These are phyloP conservation scores for Pochonia chlamydosporia DNA, from an alignment of 2,329 filamentous ascomycete species.

Conservation along the genomic window DNA sequence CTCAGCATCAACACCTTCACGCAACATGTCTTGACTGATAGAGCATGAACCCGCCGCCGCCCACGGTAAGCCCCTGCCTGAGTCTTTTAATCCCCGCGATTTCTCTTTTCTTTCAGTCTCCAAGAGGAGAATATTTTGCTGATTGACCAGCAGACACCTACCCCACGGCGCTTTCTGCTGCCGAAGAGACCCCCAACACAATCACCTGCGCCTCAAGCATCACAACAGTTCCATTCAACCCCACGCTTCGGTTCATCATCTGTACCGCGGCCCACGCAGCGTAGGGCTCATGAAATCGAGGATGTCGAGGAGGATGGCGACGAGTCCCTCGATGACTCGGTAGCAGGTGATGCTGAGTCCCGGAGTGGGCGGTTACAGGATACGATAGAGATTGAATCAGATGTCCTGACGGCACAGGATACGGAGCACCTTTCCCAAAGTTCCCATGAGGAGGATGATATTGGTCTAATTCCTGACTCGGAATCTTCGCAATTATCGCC, in stretches of 20 bases:
- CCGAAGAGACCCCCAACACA: constrained; percentile 26
- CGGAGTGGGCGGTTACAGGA: constrained; percentile 6
- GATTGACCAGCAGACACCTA: constrained; percentile 27
- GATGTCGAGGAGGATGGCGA: constrained; percentile 24
- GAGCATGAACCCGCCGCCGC: background rate
- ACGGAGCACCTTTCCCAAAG: background rate
- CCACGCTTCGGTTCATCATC: constrained; percentile 32
- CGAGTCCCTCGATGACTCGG: background rate
- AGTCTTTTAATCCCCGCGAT: background rate
- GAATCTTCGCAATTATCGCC: background rate
- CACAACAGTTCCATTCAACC: constrained; percentile 31
- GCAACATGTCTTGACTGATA: background rate
- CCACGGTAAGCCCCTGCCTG: background rate
- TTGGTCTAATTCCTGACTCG: background rate
- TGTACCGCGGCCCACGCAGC: constrained; percentile 21
- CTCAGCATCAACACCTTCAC: background rate
- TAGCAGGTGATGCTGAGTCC: background rate
- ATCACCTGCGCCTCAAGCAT: constrained; percentile 20
- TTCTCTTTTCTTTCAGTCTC: background rate
- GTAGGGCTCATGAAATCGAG: constrained; percentile 22
- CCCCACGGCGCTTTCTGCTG: constrained; percentile 32
- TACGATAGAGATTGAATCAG: constrained; percentile 13
- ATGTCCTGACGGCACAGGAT: constrained; percentile 1
- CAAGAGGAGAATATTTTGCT: background rate
- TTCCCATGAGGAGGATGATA: background rate